Percentiles rank a stretch among this genome's conserved stretches.
Conservation (phyloP, 2,329 filamentous ascomycete genomes). For the Diaporthe velutina region DNA sequence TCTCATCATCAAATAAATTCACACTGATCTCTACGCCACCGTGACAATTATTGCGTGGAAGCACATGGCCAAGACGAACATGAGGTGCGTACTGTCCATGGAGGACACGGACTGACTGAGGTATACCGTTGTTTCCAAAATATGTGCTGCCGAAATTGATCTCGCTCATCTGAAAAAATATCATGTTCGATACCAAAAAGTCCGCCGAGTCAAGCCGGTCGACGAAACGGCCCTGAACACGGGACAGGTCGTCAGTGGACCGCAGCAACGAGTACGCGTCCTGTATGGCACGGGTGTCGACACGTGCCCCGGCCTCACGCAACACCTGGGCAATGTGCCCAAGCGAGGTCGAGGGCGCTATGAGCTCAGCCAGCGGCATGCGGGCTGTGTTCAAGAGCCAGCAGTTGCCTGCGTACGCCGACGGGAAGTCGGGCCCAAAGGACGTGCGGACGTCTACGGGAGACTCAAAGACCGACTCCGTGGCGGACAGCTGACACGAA, state of each 20-base stretch:
- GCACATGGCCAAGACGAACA: slow-evolving; percentile 17
- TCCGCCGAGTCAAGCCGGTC: slow-evolving; percentile 47
- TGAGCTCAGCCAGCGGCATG: slow-evolving; percentile 10
- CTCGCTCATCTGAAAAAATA: neutral
- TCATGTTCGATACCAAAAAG: slow-evolving; percentile 10
- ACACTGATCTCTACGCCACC: neutral
- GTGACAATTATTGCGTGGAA: neutral
- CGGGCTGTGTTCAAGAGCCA: neutral
- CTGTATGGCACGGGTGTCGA: neutral
- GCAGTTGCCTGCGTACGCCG: neutral
- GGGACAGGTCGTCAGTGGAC: slow-evolving; percentile 41
- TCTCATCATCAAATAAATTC: slow-evolving; percentile 7
- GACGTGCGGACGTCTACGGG: neutral
- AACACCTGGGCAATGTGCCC: neutral
- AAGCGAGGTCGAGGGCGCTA: slow-evolving; percentile 1
- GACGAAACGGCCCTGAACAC: slow-evolving; percentile 58
- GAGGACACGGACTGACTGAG: neutral
- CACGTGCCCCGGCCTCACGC: neutral
- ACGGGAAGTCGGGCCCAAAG: neutral
- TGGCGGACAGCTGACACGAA: neutral
- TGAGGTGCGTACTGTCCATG: neutral
- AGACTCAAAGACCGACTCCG: neutral
- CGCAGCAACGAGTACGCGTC: slow-evolving; percentile 31
- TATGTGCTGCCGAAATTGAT: neutral
- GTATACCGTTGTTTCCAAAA: neutral